Base-by-base conservation (phyloP, 1,139 yeast species). In the Geotrichum australiense region DNA sequence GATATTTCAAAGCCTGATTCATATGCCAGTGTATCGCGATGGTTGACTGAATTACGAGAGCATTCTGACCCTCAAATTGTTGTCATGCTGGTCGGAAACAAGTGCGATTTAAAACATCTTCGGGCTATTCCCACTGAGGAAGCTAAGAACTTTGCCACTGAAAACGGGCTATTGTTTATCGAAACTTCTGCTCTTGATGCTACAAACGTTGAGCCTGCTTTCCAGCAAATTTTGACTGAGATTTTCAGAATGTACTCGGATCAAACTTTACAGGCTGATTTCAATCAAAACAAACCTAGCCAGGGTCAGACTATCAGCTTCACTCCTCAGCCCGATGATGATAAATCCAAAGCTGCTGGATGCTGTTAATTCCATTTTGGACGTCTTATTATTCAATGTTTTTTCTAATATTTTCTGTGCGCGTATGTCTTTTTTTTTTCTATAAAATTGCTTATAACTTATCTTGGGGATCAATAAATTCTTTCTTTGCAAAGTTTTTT, bases 111-210 rank as follows among this genome's bases (percentile, higher is more conserved):
- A 66, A 91, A 86, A 62, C 98, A 91, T 64, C 71, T 89, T 59
- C 77, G 98, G 58, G 96, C 96, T 1, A 95, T 93, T 20, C 96
- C 98, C 47, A 89, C 97, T 31, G 98, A 91, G 47, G 98, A 91
- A 66, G 98, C 98, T 45, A 83, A 80, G 64, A 83, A 81, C 61
- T 91, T 91, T 69, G 96, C 98, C 37, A 66, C 84, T 49, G 98
- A 93, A 65, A 89, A 91, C 68, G 86, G 76, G 61, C 72, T 91
- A 56, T 71, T 91, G 57, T 91, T 91, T 63, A 89, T 96, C 39
- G 98, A 91, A 68, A 94, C 98, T n/a, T 81, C 94, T 47, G 98
- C 98, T 15, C 73, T 93, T 52, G 87, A 87, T 56, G 81, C 95
- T 32, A 94, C 91, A 57, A 93, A 93, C 63, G 98, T 91, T 47